phyloP scores from a whole-genome alignment of 305 asterid genomes.

The Plantago lanceolata region DNA sequence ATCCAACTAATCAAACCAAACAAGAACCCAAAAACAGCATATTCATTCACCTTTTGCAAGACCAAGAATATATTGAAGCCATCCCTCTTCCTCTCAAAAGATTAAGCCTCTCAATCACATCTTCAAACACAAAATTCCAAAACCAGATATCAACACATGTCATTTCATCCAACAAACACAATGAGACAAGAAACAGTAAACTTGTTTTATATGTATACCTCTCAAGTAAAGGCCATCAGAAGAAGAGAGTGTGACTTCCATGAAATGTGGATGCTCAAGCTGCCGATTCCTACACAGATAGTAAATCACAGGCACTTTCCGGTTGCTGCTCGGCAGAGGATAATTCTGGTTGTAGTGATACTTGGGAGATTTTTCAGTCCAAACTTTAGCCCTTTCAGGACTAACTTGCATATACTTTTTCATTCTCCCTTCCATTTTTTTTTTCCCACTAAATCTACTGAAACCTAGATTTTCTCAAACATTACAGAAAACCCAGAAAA shows the following conservation, averaged over 20 bases:
- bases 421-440: slow-evolving; percentile 54
- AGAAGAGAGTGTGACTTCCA: slow-evolving; percentile 80
- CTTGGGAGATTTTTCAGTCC: slow-evolving; percentile 80
- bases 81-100: slow-evolving; percentile 76
- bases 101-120: slow-evolving; percentile 75
- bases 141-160: too few species aligned
- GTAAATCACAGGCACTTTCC: slow-evolving; percentile 70
- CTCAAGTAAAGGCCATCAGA: slow-evolving; percentile 79
- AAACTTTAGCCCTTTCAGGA: slow-evolving; percentile 80
- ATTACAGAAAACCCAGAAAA: too few species aligned
- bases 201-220: slow-evolving; percentile 55
- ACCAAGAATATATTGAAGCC: slow-evolving; percentile 83
- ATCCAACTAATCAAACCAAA: neutral
- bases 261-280: slow-evolving; percentile 96
- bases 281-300: slow-evolving; percentile 79
- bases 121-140: slow-evolving; percentile 33
- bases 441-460: slow-evolving; percentile 13
- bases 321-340: slow-evolving; percentile 25
- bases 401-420: slow-evolving; percentile 59
- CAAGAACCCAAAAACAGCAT: neutral
- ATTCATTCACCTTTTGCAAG: slow-evolving; percentile 78
- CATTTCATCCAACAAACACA: too few species aligned
- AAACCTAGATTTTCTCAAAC: too few species aligned
- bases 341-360: slow-evolving; percentile 49
- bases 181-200: neutral